phyloP scores from a whole-genome alignment of 2,329 filamentous ascomycete genomes.

The Furcasterigmium sp. region DNA sequence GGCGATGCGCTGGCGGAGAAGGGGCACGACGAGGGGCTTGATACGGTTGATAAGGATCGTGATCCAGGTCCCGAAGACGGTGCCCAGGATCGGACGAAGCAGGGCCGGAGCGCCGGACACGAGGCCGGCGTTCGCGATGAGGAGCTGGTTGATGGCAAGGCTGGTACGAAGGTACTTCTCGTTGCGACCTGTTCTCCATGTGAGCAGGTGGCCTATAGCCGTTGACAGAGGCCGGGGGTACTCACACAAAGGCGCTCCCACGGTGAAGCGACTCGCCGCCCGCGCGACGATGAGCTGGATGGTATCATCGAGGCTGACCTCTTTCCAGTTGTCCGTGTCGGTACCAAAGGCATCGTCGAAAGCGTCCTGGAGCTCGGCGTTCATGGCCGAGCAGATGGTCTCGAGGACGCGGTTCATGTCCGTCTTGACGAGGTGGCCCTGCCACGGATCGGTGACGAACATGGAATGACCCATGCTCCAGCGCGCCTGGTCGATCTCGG shows the following conservation, averaged over 20 bases:
- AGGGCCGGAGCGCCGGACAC: slow-evolving; percentile 21
- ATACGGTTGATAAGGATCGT: slow-evolving; percentile 17
- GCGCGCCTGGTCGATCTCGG: slow-evolving; percentile 28
- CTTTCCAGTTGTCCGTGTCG: slow-evolving; percentile 25
- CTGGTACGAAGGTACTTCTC: slow-evolving; percentile 24
- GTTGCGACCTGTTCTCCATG: slow-evolving; percentile 19
- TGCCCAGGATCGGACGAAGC: slow-evolving; percentile 25
- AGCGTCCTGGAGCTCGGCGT: slow-evolving; percentile 25
- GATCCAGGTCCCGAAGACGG: slow-evolving; percentile 15
- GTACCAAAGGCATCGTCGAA: slow-evolving; percentile 28
- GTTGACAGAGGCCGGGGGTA: slow-evolving; percentile 5
- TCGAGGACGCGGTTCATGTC: slow-evolving; percentile 28
- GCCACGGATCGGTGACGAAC: slow-evolving; percentile 28
- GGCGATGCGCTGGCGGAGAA: slow-evolving; percentile 17
- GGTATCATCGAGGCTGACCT: slow-evolving; percentile 20
- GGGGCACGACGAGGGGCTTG: slow-evolving; percentile 18
- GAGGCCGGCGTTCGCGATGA: slow-evolving; percentile 25
- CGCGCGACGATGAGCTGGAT: slow-evolving; percentile 23
- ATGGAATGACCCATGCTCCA: slow-evolving; percentile 30
- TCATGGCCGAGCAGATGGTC: slow-evolving; percentile 24
- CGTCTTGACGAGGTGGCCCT: slow-evolving; percentile 26
- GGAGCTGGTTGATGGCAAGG: slow-evolving; percentile 22
- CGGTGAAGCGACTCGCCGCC: slow-evolving; percentile 22
- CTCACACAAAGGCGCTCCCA: slow-evolving; percentile 25
- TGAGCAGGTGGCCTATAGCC: too few relatives aligned